Evolutionary conservation across 768 basidiomycete species (phyloP), one percentile per base, ranked within the genome.

Genomic region (Cubamyces lactineus): DNA sequence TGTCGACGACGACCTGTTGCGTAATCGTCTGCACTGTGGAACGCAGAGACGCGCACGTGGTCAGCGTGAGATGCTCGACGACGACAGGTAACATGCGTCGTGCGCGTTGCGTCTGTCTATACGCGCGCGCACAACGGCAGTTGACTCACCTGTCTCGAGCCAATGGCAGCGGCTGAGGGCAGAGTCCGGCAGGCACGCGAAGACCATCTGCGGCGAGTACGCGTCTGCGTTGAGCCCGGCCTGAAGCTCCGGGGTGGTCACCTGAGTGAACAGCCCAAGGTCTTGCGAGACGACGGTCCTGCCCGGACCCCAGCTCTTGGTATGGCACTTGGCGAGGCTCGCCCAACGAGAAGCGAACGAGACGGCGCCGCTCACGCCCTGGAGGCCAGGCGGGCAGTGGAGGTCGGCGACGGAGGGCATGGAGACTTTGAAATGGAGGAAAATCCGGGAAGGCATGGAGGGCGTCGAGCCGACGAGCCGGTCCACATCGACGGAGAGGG

Each of bases 1-100:
- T 82, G 75, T 91, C 88, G 58, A 85, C 80, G 59, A 85, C 77
- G 67, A 92, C 76, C 76, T 91, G 84, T 75, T 92, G 91, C 30
- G 84, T 84, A 71, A 92, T 79, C 46, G 81, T 82, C 62, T 79
- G 71, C 66, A 76, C 84, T 86, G 70, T 47, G 30, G 57, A 43
- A 1, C 66, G 34, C 23, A 39, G 28, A 39, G n/a, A 45, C 11
- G 39, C 67, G 63, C 76, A 72, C 73, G 63, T 69, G 72, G 65
- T 70, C 63, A 72, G 63, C 73, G 53, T 47, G 61, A 42, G 61
- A 45, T 40, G 41, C 66, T 64, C 68, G 71, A 34, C 34, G 34
- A 34, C 34, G 34, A 34, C 34, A 11, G 34, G 34, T 9, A 34
- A 71, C 70, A 51, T 48, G 48, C 61, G 61, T 51, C 60, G 39